phyloP scores from a whole-genome alignment of 805 yeast species.

The Nakazawaea populi region DNA sequence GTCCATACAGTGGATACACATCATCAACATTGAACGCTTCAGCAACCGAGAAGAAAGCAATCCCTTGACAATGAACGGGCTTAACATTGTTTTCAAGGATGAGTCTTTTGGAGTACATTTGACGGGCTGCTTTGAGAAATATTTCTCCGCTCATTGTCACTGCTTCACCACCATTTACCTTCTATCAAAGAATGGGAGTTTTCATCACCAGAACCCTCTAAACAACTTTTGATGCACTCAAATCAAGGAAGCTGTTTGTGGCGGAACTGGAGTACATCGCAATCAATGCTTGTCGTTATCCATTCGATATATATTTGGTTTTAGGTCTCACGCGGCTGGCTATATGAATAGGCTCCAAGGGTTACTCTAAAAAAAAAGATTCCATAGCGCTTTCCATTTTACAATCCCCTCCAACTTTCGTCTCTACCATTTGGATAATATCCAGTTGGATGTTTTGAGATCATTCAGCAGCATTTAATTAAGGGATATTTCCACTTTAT shows the following conservation, averaged over 20 bases:
- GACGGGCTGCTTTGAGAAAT: constrained; percentile 11
- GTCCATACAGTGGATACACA: constrained; percentile 6
- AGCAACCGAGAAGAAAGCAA: neutral
- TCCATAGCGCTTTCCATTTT: too few relatives aligned
- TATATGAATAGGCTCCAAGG: too few relatives aligned
- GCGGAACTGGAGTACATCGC: constrained; percentile 20
- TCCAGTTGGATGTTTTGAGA: too few relatives aligned
- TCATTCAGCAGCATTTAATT: too few relatives aligned
- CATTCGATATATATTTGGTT: constrained; percentile 19
- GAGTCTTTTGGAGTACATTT: constrained; percentile 4
- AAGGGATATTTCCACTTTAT: too few relatives aligned
- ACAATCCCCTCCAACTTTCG: too few relatives aligned
- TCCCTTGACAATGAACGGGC: constrained; percentile 12
- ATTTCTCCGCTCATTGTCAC: constrained; percentile 12
- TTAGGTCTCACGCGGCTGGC: constrained; percentile 21
- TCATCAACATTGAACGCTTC: constrained; percentile 2
- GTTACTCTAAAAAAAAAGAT: too few relatives aligned
- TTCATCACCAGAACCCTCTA: constrained; percentile 15
- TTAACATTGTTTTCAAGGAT: constrained; percentile 14
- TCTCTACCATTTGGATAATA: too few relatives aligned
- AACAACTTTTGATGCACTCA: constrained; percentile 17
- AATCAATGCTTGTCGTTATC: constrained; percentile 16
- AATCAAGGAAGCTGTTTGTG: constrained; percentile 15
- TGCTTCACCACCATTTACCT: constrained; percentile 13
- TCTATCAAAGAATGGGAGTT: constrained; percentile 15